These are phyloP conservation scores for Phytophthora idaei DNA, from an alignment of 352 stramenopile genomes.

Conservation along the genomic window DNA sequence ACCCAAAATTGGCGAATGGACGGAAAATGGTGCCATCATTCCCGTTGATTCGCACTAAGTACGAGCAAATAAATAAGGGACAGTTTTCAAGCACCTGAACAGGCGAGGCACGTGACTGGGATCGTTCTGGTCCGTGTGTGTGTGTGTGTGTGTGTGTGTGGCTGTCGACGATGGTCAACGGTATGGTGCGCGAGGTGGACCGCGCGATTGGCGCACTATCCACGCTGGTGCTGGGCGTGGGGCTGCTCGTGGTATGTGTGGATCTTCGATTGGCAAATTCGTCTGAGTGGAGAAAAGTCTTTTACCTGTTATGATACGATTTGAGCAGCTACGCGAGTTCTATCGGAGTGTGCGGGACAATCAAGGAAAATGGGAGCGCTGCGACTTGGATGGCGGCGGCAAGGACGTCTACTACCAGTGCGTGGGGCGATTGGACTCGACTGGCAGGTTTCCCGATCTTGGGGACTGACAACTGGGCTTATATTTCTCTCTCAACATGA, in stretches of 20 bases:
- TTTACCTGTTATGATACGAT: slow-evolving; percentile 6
- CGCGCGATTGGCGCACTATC: slow-evolving; percentile 77
- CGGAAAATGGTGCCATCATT: slow-evolving; percentile 16
- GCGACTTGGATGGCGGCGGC: slow-evolving; percentile 45
- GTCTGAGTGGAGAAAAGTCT: slow-evolving; percentile 4
- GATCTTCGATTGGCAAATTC: not conserved
- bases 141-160: not conserved
- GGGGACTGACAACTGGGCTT: slow-evolving; percentile 18
- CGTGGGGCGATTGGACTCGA: slow-evolving; percentile 11
- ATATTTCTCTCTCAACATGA: slow-evolving; percentile 7
- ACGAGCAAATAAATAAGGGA: slow-evolving; percentile 35
- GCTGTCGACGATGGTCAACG: slow-evolving; percentile 44
- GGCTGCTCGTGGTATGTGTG: slow-evolving; percentile 64
- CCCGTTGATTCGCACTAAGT: slow-evolving; percentile 15
- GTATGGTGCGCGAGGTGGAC: slow-evolving; percentile 79
- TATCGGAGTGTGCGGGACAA: slow-evolving; percentile 55
- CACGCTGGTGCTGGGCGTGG: slow-evolving; percentile 76
- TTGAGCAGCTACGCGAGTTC: slow-evolving; percentile 60
- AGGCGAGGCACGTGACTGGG: slow-evolving; percentile 1
- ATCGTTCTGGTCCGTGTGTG: not conserved
- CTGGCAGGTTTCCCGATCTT: not conserved
- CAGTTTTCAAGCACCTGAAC: slow-evolving; percentile 26
- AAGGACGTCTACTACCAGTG: slow-evolving; percentile 84
- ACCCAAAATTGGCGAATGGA: slow-evolving; percentile 12
- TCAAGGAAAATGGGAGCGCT: slow-evolving; percentile 64